phyloP scores from a whole-genome alignment of 768 basidiomycete species.

The Tulasnella sp. region DNA sequence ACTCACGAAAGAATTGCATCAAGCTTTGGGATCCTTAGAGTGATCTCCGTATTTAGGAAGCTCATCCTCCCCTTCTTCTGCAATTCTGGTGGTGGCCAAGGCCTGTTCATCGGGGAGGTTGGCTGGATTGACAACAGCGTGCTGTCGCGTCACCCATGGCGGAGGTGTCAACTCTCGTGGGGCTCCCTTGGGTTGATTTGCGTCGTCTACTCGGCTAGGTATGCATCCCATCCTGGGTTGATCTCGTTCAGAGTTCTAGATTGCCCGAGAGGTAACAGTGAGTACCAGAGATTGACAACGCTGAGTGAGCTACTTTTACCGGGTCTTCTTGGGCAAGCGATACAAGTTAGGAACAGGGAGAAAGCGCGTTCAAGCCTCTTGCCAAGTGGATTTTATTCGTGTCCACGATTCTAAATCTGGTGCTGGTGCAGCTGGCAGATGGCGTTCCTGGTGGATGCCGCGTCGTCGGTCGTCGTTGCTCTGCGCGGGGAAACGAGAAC shows the following conservation, averaged over 20 bases:
- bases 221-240: conserved; percentile 5
- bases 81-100: background rate
- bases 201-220: background rate
- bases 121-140: background rate
- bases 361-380: background rate
- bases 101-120: background rate
- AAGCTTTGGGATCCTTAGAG: background rate
- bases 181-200: background rate
- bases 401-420: background rate
- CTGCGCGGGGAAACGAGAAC: background rate
- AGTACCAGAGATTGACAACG: background rate
- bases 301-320: background rate
- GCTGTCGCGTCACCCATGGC: conserved; percentile 11
- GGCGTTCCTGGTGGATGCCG: background rate
- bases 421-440: background rate
- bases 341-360: background rate
- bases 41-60: background rate
- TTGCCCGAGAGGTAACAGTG: background rate
- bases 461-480: background rate
- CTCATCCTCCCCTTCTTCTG: background rate
- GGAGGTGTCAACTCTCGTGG: background rate
- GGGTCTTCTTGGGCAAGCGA: background rate
- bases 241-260: background rate
- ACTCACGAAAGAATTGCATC: background rate
- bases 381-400: background rate